These are phyloP conservation scores for Ophiocordyceps unilateralis DNA, from an alignment of 2,329 filamentous ascomycete genomes.

Conservation along the genomic window DNA sequence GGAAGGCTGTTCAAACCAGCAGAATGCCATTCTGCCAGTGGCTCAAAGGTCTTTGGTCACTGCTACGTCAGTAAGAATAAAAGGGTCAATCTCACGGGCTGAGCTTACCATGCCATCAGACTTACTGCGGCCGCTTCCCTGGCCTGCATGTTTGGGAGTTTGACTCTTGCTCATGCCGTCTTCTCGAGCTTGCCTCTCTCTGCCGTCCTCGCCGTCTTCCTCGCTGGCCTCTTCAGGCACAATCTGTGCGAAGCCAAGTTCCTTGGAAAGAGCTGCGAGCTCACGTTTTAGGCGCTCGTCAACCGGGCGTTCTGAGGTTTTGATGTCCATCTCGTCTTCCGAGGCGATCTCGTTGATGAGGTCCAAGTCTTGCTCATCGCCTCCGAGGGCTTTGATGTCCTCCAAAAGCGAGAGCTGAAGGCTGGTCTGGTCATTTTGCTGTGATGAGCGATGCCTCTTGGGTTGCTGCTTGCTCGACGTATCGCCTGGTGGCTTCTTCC, in stretches of 20 bases:
- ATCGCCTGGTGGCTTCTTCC: conserved; percentile 23
- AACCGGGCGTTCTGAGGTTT: conserved; percentile 14
- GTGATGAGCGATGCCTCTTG: conserved; percentile 20
- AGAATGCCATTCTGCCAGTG: conserved; percentile 39
- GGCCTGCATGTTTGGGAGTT: not conserved
- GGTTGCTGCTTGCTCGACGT: conserved; percentile 14
- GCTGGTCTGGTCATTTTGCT: conserved; percentile 8
- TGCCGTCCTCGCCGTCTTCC: conserved; percentile 17
- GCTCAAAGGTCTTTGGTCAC: conserved; percentile 33
- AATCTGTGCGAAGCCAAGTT: conserved; percentile 19
- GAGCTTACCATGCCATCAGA: conserved; percentile 18
- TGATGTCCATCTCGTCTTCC: conserved; percentile 18
- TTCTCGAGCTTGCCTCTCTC: conserved; percentile 9
- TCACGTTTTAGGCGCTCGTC: conserved; percentile 24
- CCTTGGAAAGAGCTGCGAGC: conserved; percentile 19
- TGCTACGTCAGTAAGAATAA: conserved; percentile 16
- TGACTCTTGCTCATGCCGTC: not conserved
- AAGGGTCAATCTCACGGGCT: no score
- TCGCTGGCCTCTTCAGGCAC: conserved; percentile 18
- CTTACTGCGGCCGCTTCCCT: conserved; percentile 6
- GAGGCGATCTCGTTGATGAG: conserved; percentile 37
- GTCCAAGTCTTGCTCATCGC: conserved; percentile 46
- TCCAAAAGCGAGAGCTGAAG: conserved; percentile 31
- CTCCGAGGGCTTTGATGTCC: conserved; percentile 48
- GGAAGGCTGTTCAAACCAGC: conserved; percentile 26